These are phyloP conservation scores for Schizochytrium sp. DNA, from an alignment of 108 stramenopile species.

Conservation along the genomic window DNA sequence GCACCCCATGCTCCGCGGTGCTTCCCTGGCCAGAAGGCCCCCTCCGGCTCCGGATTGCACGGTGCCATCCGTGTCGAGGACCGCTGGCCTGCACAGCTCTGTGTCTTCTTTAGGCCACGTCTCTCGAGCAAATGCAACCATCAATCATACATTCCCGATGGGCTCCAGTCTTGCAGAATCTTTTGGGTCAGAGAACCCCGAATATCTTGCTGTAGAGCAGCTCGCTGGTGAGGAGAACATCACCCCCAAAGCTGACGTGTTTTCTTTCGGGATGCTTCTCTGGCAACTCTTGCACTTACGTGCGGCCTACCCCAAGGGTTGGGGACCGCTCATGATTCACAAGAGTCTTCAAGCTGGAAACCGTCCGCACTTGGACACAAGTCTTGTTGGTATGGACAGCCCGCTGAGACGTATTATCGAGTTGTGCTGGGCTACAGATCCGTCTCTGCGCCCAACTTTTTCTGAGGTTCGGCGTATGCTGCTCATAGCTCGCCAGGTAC, in stretches of 20 bases:
- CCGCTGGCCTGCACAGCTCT: background rate
- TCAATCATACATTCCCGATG: conserved; percentile 16
- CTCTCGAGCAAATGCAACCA: background rate
- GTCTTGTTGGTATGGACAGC: conserved; percentile 41
- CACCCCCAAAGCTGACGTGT: conserved; percentile 37
- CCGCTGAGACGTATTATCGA: conserved; percentile 41
- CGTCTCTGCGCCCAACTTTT: background rate
- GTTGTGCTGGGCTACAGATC: conserved; percentile 44
- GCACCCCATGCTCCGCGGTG: conserved; percentile 5
- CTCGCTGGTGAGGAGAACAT: conserved; percentile 20
- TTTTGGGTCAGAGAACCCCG: conserved; percentile 1
- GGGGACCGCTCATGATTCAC: conserved; percentile 40
- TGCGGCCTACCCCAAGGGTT: background rate
- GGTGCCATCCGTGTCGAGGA: background rate
- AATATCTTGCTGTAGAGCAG: conserved; percentile 46
- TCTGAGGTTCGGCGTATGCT: conserved; percentile 26
- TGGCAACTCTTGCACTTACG: conserved; percentile 43
- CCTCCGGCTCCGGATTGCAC: background rate
- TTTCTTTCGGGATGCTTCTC: conserved; percentile 56
- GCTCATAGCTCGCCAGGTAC: conserved; percentile 28
- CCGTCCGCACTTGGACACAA: conserved; percentile 45
- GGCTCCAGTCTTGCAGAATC: background rate
- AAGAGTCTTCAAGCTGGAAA: background rate
- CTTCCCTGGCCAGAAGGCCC: conserved; percentile 24
- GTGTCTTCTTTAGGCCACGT: background rate